phyloP scores from a whole-genome alignment of 176 grass and related monocot species.

The Tuctoria greenei region DNA sequence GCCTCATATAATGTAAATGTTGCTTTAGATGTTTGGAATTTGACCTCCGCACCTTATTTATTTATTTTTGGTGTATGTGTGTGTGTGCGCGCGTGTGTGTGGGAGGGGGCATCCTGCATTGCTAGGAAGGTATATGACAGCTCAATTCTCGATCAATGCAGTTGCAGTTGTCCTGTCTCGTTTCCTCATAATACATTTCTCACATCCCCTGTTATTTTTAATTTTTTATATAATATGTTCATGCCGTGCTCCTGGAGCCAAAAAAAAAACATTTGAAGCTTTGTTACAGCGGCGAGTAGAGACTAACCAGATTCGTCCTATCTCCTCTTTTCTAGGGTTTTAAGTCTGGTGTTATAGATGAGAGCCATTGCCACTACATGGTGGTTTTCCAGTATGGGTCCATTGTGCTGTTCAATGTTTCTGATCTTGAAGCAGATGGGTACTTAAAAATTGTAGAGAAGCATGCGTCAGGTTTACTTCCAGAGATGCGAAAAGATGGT shows the following conservation, averaged over 20 bases:
- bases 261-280: background rate
- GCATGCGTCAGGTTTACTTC: constrained; percentile 86
- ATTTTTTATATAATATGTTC: background rate
- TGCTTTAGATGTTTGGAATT: too few species aligned
- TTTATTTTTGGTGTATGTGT: background rate
- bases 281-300: background rate
- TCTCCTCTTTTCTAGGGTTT: constrained; percentile 55
- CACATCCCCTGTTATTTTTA: background rate
- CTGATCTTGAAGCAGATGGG: constrained; percentile 95
- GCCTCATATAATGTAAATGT: too few species aligned
- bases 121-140: background rate
- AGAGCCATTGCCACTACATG: constrained; percentile 91
- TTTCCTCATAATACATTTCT: background rate
- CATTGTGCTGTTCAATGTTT: constrained; percentile 94
- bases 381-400: constrained; percentile 98
- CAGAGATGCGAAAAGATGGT: constrained; percentile 99
- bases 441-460: constrained; percentile 94
- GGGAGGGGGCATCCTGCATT: background rate
- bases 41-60: background rate
- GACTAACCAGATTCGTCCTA: background rate
- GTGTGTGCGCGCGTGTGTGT: background rate
- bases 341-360: constrained; percentile 77
- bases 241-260: background rate
- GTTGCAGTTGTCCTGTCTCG: background rate
- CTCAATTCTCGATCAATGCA: background rate